A percentile compares a stretch with the other conserved stretches of the same genome.
These are phyloP conservation scores for Letharia columbiana DNA, from an alignment of 495 filamentous ascomycete genomes.

Conservation along the genomic window DNA sequence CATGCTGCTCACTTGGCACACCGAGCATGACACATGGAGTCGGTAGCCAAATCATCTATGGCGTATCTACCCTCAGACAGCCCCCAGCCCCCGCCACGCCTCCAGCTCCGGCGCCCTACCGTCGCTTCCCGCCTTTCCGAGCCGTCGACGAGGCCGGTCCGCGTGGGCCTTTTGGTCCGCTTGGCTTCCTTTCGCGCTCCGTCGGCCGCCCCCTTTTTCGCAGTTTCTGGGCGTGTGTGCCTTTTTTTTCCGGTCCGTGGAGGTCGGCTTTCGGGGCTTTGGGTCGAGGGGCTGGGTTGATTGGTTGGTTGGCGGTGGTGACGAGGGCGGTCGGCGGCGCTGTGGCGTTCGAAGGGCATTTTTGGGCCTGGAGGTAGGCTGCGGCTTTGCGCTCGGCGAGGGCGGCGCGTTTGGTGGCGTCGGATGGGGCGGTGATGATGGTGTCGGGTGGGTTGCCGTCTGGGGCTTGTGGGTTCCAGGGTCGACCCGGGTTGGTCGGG, in stretches of 20 bases:
- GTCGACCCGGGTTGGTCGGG: too few relatives aligned
- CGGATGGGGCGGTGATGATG: background rate
- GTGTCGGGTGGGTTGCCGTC: background rate
- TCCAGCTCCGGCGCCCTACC: too few relatives aligned
- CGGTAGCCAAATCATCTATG: too few relatives aligned
- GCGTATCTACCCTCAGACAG: too few relatives aligned
- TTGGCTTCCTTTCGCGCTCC: background rate
- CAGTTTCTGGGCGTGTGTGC: background rate
- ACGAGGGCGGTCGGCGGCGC: background rate
- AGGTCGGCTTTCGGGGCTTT: too few relatives aligned
- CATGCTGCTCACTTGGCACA: too few relatives aligned
- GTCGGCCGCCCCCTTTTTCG: background rate
- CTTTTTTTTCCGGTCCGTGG: background rate
- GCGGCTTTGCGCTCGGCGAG: background rate
- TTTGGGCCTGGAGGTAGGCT: background rate
- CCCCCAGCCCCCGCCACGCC: too few relatives aligned
- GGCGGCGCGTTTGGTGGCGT: background rate
- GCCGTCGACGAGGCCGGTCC: too few relatives aligned
- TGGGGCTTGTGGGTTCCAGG: background rate
- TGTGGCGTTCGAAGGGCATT: background rate
- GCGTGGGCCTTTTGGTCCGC: too few relatives aligned
- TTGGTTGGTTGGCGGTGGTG: background rate
- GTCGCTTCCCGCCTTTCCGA: too few relatives aligned
- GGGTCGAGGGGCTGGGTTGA: background rate
- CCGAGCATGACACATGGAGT: too few relatives aligned